These are phyloP conservation scores for Melampsora abietis-canadensis DNA, from an alignment of 1,284 basidiomycete species.

Conservation along the genomic window DNA sequence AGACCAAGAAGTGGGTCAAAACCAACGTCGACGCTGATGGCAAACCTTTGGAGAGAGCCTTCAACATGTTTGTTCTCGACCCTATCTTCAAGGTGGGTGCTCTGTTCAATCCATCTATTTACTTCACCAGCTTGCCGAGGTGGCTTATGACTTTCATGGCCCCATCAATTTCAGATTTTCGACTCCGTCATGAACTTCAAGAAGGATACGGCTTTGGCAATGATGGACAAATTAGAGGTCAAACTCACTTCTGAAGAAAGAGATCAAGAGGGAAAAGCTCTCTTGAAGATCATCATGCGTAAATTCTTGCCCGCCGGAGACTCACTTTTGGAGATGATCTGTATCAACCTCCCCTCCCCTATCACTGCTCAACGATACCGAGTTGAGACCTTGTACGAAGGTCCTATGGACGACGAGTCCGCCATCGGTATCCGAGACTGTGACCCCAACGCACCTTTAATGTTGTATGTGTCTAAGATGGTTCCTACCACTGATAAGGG, in stretches of 20 bases:
- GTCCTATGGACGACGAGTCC: conserved; percentile 99
- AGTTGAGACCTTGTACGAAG: conserved; percentile 99
- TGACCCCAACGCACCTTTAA: conserved; percentile 92
- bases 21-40: conserved; percentile 74
- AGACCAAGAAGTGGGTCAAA: conserved; percentile 94
- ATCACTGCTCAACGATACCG: conserved; percentile 96
- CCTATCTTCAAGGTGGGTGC: conserved; percentile 76
- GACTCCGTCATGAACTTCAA: conserved; percentile 99
- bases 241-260: conserved; percentile 85
- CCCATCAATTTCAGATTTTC: conserved; percentile 63
- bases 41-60: conserved; percentile 75
- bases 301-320: conserved; percentile 99
- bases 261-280: conserved; percentile 91
- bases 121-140: not conserved
- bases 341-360: conserved; percentile 90
- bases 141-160: not conserved
- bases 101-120: not conserved
- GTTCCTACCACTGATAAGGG: conserved; percentile 99
- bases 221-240: conserved; percentile 96
- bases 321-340: conserved; percentile 98
- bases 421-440: conserved; percentile 99
- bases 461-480: conserved; percentile 99
- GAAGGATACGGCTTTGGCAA: conserved; percentile 78
- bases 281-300: conserved; percentile 98
- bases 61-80: conserved; percentile 96